Conservation (phyloP, 129 eudicot genomes). For the Arctium lappa region DNA sequence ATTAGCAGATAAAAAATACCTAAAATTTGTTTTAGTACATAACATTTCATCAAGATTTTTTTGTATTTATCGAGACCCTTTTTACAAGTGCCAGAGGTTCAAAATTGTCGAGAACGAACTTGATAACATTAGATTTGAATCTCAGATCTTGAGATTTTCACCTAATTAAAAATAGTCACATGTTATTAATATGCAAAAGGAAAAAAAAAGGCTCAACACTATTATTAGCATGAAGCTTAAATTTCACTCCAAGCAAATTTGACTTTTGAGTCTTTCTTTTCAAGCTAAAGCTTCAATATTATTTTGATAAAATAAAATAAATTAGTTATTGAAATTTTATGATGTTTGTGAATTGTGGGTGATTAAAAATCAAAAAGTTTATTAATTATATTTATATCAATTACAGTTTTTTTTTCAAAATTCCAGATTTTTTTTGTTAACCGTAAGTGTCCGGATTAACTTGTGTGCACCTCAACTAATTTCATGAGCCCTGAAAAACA, state of each 20-base stretch:
- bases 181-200: not conserved
- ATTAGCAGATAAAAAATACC: no score
- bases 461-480: no score
- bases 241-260: constrained; percentile 27
- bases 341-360: not conserved
- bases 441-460: no score
- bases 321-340: not conserved
- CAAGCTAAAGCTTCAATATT: constrained; percentile 18
- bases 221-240: constrained; percentile 3
- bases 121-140: not conserved
- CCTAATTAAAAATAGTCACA: not conserved
- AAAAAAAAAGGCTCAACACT: not conserved
- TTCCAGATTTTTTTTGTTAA: no score
- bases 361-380: not conserved
- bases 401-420: no score
- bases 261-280: constrained; percentile 21
- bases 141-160: not conserved
- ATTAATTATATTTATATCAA: not conserved
- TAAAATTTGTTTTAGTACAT: no score
- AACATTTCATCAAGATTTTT: no score
- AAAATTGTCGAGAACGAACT: no score
- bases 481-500: no score
- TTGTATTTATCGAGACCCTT: no score
- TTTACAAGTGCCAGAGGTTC: no score
- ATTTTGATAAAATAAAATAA: not conserved